Base-by-base conservation (phyloP, 805 yeast species). In the Debaryomyces tyrocola region DNA sequence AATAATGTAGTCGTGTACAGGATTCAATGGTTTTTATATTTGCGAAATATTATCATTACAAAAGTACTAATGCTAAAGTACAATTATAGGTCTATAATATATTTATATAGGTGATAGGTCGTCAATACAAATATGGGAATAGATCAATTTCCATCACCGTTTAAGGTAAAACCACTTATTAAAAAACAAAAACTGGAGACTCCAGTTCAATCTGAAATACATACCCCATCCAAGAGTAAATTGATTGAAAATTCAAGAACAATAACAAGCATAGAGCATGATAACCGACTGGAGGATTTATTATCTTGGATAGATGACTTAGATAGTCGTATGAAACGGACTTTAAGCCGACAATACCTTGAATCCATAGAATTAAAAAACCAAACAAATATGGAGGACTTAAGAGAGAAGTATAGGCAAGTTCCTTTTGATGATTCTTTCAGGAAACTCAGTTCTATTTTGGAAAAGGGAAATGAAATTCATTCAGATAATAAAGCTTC, bases 241-340 rank as follows among this genome's bases (percentile, higher is more conserved):
- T 1, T 29, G 14, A 14, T 12, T 28, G 35, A 39, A 15, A 21
- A 11, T 7, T 24, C 42, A 14, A 24, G 20, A n/a, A 7, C 7
- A 10, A 29, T 28, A 21, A 20, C 37, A 11, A 31, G n/a, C n/a
- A 12, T 27, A 18, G 33, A 31, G 18, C 9, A 33, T 17, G 10
- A 36, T 20, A 28, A 36, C 28, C 24, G 21, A 27, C 27, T 37
- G 40, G 55, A 55, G 20, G 65, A 61, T 12, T 31, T 68, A 20
- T 51, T 66, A 6, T 43, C 51, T 18, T 68, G 73, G 73, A 67
- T 68, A 12, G 66, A 62, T 40, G 48, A 48, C 27, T 51, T 67
- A 31, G 60, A 64, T 29, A n/a, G 36, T 2, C 49, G 69, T 34
- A 48, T 56, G 29, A 50, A 55, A 29, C 28, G 37, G 6, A 51